Percentiles rank a stretch among this genome's conserved stretches.
These are phyloP conservation scores for Diutina pseudorugosa DNA, from an alignment of 1,139 yeast genomes.

Conservation along the genomic window DNA sequence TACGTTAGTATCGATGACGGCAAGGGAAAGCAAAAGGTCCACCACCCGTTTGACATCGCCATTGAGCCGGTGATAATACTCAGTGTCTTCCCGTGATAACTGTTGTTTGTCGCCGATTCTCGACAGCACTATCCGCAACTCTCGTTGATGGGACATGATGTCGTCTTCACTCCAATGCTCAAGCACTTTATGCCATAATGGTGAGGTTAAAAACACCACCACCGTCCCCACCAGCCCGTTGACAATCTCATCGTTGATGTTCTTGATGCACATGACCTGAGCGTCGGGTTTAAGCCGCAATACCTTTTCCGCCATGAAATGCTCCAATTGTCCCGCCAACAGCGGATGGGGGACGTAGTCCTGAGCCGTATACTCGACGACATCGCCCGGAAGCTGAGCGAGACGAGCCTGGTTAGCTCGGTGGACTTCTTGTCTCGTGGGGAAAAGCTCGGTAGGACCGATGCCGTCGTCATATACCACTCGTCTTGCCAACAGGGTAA, in stretches of 20 bases:
- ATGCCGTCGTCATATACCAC: slow-evolving; percentile 54
- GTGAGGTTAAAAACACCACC: slow-evolving; percentile 25
- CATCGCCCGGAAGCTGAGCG: slow-evolving; percentile 34
- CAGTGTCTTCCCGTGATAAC: background rate
- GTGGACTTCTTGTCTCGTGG: slow-evolving; percentile 80
- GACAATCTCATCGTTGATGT: slow-evolving; percentile 46
- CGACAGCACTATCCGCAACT: slow-evolving; percentile 5
- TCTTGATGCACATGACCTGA: slow-evolving; percentile 94
- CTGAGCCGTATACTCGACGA: slow-evolving; percentile 36
- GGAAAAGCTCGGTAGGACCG: slow-evolving; percentile 76
- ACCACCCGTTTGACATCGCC: too few species aligned
- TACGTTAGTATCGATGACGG: background rate
- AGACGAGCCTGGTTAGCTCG: slow-evolving; percentile 54
- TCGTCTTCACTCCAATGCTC: slow-evolving; percentile 16
- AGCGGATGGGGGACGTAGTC: slow-evolving; percentile 52
- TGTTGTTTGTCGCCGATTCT: background rate
- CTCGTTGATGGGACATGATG: slow-evolving; percentile 7
- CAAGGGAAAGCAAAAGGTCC: background rate
- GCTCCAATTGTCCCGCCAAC: background rate
- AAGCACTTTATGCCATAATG: slow-evolving; percentile 18
- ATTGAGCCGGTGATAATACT: background rate
- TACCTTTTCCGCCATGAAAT: background rate
- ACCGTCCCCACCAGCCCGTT: slow-evolving; percentile 90
- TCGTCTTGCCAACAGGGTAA: slow-evolving; percentile 43
- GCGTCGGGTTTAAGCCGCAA: slow-evolving; percentile 62